Evolutionary conservation across 2,329 filamentous ascomycete species (phyloP), one percentile per base, ranked within the genome.

Genomic region (Zasmidium cellare): DNA sequence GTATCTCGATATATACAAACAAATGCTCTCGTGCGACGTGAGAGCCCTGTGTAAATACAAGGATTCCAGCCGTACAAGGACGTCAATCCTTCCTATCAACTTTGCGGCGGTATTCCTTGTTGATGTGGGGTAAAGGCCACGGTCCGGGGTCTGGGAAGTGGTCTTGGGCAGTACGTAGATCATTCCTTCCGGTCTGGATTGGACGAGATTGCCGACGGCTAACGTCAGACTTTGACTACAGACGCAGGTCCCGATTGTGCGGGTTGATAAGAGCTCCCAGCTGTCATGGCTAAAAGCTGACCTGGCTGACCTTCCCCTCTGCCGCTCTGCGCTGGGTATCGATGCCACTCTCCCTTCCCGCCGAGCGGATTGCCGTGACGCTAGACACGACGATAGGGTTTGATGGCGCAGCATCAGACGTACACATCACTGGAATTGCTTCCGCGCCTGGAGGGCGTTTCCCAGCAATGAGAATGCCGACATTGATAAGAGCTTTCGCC

Each of bases 401-500:
- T 18, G 2, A 24, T 25, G 46, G 46, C 22, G 46, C 23, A 19
- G 19, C 19, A 3, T 11, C 3, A 49, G 46, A 28, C 22, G 28
- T 18, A 19, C n/a, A 38, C 23, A 11, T 3, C 2, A 12, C 20
- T 41, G 52, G 52, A 48, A 48, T 23, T 41, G 5, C n/a, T 48
- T 49, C 50, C 52, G 52, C 52, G 2, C 16, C n/a, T 9, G 7
- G 35, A n/a, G n/a, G 24, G 38, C 3, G 14, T 24, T n/a, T n/a
- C n/a, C 11, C 38, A 46, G 46, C 46, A 50, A 51, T 46, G 12
- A 25, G 41, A 38, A 23, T 14, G 25, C 31, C 35, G 23, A 41
- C 41, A 41, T 47, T 46, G 31, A 52, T 52, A 52, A 52, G 50
- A 52, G 47, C 47, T 49, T n/a, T 47, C 45, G 45, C 19, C 23